Conservation (phyloP, 2,329 filamentous ascomycete genomes). For the Myriosclerotinia duriaeana region DNA sequence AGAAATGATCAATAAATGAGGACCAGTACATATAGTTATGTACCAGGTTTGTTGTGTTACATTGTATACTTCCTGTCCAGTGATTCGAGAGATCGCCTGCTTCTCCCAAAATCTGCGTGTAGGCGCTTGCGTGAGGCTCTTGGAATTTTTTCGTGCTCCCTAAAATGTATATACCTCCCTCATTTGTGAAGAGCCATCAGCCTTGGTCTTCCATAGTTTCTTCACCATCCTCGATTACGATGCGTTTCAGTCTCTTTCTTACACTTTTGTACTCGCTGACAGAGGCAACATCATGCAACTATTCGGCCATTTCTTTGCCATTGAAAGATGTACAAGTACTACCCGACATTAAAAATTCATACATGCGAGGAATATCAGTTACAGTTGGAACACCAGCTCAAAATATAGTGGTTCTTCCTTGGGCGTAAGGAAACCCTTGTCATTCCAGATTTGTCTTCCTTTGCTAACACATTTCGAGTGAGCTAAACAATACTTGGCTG, state of each 20-base stretch:
- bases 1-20: too few relatives aligned
- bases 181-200: background rate
- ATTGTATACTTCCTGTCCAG: background rate
- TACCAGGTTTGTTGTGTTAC: background rate
- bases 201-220: background rate
- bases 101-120: background rate
- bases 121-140: background rate
- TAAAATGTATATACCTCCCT: background rate
- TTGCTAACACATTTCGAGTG: background rate
- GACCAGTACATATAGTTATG: background rate
- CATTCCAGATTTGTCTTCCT: background rate
- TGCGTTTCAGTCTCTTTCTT: background rate
- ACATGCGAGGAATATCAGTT: constrained; percentile 1
- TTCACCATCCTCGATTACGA: background rate
- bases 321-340: constrained; percentile 6
- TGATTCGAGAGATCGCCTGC: background rate
- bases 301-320: constrained; percentile 10
- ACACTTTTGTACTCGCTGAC: background rate
- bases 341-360: constrained; percentile 3
- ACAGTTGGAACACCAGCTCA: constrained; percentile 1
- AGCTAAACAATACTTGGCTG: constrained; percentile 10
- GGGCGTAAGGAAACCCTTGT: background rate
- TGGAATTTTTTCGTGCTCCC: background rate
- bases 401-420: constrained; percentile 13
- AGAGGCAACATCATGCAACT: constrained; percentile 6